Base-by-base conservation (phyloP, 495 filamentous ascomycete genomes). In the Penicillium lagena region DNA sequence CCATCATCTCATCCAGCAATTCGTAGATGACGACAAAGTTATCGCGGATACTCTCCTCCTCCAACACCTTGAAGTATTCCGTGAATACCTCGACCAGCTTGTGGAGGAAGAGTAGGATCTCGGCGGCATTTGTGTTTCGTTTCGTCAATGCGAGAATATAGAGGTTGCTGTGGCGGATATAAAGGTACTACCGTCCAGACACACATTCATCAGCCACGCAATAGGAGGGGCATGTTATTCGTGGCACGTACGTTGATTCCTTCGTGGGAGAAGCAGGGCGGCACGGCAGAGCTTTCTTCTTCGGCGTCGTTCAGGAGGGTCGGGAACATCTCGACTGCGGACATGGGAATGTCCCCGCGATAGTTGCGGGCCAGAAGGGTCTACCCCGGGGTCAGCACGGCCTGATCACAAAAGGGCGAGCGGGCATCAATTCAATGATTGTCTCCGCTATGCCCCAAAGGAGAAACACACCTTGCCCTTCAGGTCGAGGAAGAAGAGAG, bases 21-120 rank as follows among this genome's bases (percentile, higher is more conserved):
- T 99, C 94, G 74, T 99, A 99, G 58, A 99, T 99, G 58, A 99
- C 79, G 65, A 99, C 94, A 55, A 97, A 99, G 73, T 99, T 99
- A 71, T 99, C 94, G 44, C 94, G 85, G 62, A 99, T 99, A 64
- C 88, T 95, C 68, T 99, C 94, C 67, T 99, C 94, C 66, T 99
- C 94, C 42, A 99, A 79, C 56, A 95, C 91, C 64, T 99, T 99
- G 76, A 99, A 99, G 72, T 99, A 99, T 65, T 99, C 94, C 35
- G 94, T 97, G 60, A 99, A 97, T 38, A 97, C 94, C 68, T 97
- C 94, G 54, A 99, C 94, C 40, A 99, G 76, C 67, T 95, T 93
- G 72, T 99, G 94, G 52, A 99, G 79, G 75, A 97, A 99, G 29
- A 99, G 83, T 35, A 99, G 79, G 59, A 97, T 96, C 69, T 97